Base-by-base conservation (phyloP, 225 moss, liverwort and hornwort genomes). In the Neckera pumila region DNA sequence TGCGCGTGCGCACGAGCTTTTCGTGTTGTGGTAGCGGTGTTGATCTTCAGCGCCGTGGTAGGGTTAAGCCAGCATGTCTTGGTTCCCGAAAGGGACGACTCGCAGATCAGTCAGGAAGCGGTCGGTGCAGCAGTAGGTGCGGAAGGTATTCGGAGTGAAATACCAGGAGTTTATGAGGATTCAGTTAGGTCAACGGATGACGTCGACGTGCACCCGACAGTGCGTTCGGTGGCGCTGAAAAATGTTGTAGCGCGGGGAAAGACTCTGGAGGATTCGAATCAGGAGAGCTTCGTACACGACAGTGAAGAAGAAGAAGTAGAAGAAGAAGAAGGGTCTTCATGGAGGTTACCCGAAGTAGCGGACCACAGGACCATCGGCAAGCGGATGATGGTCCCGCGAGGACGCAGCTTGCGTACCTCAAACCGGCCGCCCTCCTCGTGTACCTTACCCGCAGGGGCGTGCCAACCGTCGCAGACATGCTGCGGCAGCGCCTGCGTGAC, bases 401-500 rank as follows among this genome's bases (percentile, higher is more conserved):
- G 84, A n/a, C 89, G 91, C 40, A 83, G 75, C 28, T 43, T 94
- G 82, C 84, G 89, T 15, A 85, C 82, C 14, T 49, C 89, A 17
- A 49, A 66, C 49, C 51, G 80, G 12, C 28, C 85, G 43, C 28
- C 67, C 1, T 79, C 30, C 80, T 58, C 76, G 1, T 94, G 94
- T 78, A 65, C 22, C 63, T 76, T 91, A 19, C 87, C 85, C 0
- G 22, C 75, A 2, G 85, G 88, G 43, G 45, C 78, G 23, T 94
- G 93, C 85, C 12, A 26, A 51, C 9, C 26, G 47, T 9, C 7
- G 42, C 62, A 91, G 81, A 82, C 77, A 0, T 95, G 95, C 89
- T 95, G 95, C 73, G 92, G 91, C n/a, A 83, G 56, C 36, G 25
- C 61, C 53, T 95, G 94, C 43, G 90, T 93, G 53, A 45, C 61